Evolutionary conservation across 768 basidiomycete species (phyloP), one percentile per base, ranked within the genome.

Genomic region (Naganishia vaughanmartiniae): DNA sequence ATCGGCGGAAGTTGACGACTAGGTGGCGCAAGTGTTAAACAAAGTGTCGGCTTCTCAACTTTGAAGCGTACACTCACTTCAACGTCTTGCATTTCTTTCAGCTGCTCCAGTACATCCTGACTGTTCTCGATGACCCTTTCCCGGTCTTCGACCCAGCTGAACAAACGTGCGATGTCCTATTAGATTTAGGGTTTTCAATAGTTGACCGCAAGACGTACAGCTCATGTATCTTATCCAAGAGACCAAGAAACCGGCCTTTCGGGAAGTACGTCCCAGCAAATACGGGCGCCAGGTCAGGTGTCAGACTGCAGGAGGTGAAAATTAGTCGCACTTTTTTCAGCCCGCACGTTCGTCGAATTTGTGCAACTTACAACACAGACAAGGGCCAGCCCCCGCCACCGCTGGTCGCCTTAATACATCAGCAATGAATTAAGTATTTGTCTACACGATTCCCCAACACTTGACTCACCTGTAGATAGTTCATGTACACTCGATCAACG

Each of bases 401-500:
- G 24, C 70, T 67, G 2, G 75, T 79, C 0, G 78, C 78, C 73
- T 76, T 58, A 24, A 24, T 7, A 31, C 30, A 4, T 9, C 21
- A 6, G 3, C 24, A 26, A n/a, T 21, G n/a, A 51, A 6, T 24
- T 24, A 6, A 14, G 48, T 51, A 6, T 51, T 51, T 51, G 12
- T 12, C 7, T 26, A 1, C 12, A 51, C 24, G 48, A n/a, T 24
- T 51, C 48, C 7, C 4, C 7, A 21, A 9, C n/a, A n/a, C 19
- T 31, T 30, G 2, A 34, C 74, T 65, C 34, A 76, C 75, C 72
- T 83, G 83, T 0, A 84, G 73, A 75, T 82, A 83, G 0, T 76
- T 81, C 83, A 84, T 84, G 72, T 84, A 84, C n/a, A 84, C 70
- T n/a, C 83, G 70, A 72, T 84, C 83, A 11, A 84, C 83, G 67